phyloP scores from a whole-genome alignment of 1,139 yeast species.

The Yamadazyma mexicana region DNA sequence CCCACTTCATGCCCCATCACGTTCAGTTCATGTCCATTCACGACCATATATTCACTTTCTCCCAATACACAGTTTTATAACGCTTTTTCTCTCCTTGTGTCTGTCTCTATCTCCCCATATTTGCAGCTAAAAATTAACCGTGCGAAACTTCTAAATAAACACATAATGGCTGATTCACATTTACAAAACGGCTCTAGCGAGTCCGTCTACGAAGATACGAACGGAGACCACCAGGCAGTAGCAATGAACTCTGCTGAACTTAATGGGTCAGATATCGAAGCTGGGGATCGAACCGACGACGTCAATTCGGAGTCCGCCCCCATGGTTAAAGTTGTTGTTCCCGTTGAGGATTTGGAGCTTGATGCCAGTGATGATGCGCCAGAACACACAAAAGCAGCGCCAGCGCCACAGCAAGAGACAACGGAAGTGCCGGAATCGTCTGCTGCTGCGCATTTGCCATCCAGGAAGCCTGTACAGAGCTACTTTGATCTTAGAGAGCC shows the following conservation, averaged over 20 bases:
- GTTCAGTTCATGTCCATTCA: no score
- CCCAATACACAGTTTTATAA: neutral
- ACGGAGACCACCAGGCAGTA: neutral
- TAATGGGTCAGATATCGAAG: neutral
- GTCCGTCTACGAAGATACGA: slow-evolving; percentile 2
- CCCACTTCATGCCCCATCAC: no score
- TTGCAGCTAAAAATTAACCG: neutral
- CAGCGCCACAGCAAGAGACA: neutral
- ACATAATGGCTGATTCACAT: neutral
- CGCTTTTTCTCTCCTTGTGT: neutral
- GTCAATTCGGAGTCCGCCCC: neutral
- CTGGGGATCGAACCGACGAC: neutral
- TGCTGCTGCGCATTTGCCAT: slow-evolving; percentile 22
- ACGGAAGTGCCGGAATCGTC: slow-evolving; percentile 11
- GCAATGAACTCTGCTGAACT: neutral
- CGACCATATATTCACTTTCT: no score
- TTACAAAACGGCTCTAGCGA: neutral
- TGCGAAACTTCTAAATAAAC: neutral
- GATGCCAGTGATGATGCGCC: no score
- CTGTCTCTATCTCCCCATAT: neutral
- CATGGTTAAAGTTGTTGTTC: no score
- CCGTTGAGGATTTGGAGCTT: no score
- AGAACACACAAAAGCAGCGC: neutral
- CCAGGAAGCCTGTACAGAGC: slow-evolving; percentile 29
- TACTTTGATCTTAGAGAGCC: slow-evolving; percentile 30